phyloP scores from a whole-genome alignment of 1,139 yeast genomes.

The Scheffersomyces segobiensis region DNA sequence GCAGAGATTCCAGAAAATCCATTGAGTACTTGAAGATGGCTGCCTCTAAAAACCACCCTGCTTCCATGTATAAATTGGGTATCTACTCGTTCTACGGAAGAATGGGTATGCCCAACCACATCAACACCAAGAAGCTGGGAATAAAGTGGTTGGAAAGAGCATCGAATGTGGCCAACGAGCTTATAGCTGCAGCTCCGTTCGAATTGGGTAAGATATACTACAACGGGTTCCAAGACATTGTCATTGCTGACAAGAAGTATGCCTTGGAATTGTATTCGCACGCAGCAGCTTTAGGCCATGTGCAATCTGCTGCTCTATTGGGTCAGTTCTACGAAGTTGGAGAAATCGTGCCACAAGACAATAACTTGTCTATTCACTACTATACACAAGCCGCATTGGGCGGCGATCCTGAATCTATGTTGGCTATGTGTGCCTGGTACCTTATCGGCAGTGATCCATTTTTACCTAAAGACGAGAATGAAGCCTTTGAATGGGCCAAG shows the following conservation, averaged over 20 bases:
- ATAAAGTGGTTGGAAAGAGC: constrained; percentile 93
- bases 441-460: constrained; percentile 86
- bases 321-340: constrained; percentile 89
- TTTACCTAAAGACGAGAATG: constrained; percentile 74
- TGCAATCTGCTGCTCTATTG: constrained; percentile 74
- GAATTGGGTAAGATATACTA: constrained; percentile 87
- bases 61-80: constrained; percentile 93
- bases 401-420: constrained; percentile 88
- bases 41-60: constrained; percentile 88
- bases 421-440: constrained; percentile 96
- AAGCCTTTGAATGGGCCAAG: constrained; percentile 93
- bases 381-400: constrained; percentile 88
- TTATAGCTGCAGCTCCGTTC: constrained; percentile 89
- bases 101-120: constrained; percentile 75
- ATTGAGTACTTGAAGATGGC: constrained; percentile 83
- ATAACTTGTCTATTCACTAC: constrained; percentile 85
- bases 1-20: constrained; percentile 85
- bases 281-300: constrained; percentile 87
- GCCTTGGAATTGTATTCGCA: constrained; percentile 85
- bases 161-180: constrained; percentile 76
- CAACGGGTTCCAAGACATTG: constrained; percentile 81
- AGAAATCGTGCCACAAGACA: constrained; percentile 74
- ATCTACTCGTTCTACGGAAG: constrained; percentile 79
- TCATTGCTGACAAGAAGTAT: constrained; percentile 79
- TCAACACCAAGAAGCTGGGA: constrained; percentile 78